These are phyloP conservation scores for Ustilago esculenta DNA, from an alignment of 1,284 basidiomycete genomes.

Conservation along the genomic window DNA sequence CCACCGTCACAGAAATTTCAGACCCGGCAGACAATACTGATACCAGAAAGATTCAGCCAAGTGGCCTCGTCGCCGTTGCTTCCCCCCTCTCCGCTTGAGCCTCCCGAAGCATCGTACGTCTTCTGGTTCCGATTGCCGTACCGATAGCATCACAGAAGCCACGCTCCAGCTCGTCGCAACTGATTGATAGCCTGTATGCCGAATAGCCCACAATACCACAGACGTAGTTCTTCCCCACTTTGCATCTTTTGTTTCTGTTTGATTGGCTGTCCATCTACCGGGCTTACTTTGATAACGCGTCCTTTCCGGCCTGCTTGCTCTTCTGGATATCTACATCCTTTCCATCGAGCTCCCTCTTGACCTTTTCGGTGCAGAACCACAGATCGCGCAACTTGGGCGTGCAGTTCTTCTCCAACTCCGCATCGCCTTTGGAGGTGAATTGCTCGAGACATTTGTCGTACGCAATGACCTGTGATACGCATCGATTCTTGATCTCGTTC, in stretches of 20 bases:
- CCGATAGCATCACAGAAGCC: no score
- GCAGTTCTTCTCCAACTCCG: constrained; percentile 54
- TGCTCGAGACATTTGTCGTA: constrained; percentile 60
- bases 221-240: no score
- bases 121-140: no score
- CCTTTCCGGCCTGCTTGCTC: constrained; percentile 19
- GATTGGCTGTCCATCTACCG: not conserved
- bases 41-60: not conserved
- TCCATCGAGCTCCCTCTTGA: constrained; percentile 50
- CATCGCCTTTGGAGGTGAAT: constrained; percentile 42
- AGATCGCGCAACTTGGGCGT: constrained; percentile 54
- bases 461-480: constrained; percentile 49
- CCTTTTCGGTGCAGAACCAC: constrained; percentile 59
- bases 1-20: constrained; percentile 1
- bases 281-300: constrained; percentile 25
- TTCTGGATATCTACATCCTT: constrained; percentile 16
- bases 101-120: no score
- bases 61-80: not conserved
- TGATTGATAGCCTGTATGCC: no score
- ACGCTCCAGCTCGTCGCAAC: no score
- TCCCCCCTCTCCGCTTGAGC: not conserved
- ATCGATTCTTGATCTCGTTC: constrained; percentile 58
- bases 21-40: not conserved
- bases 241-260: not conserved
- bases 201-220: no score